Evolutionary conservation across 179 eudicot species (phyloP).

Genomic region (Beta corolliflora): DNA sequence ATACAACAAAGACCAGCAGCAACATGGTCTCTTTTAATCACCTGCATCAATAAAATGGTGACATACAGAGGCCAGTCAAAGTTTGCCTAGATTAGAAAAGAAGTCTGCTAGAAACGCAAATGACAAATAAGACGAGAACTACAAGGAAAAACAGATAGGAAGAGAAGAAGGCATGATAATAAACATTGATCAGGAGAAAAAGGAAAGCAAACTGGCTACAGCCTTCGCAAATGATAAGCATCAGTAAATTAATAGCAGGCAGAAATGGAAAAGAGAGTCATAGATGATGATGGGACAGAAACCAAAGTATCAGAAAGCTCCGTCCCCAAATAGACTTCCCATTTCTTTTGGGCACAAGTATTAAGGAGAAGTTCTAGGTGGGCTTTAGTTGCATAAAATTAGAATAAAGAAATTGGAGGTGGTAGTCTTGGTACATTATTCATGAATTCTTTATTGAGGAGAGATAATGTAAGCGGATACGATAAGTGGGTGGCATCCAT

Average conservation of each 20-base stretch:
- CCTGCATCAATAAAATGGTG: slow-evolving; percentile 50
- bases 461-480: too few species aligned
- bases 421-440: too few species aligned
- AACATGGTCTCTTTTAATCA: slow-evolving; percentile 88
- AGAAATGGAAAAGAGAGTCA: background rate
- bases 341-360: too few species aligned
- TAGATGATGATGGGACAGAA: background rate
- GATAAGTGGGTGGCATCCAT: too few species aligned
- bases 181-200: background rate
- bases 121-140: background rate
- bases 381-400: too few species aligned
- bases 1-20: slow-evolving; percentile 99
- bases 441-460: too few species aligned
- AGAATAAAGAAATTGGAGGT: too few species aligned
- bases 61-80: slow-evolving; percentile 13
- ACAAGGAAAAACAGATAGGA: background rate
- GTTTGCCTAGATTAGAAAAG: background rate
- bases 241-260: slow-evolving; percentile 2
- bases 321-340: background rate
- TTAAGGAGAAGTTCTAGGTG: too few species aligned
- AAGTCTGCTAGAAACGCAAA: background rate
- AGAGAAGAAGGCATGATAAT: background rate
- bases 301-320: background rate
- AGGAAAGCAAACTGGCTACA: background rate
- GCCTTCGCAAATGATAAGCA: background rate